Conservation (phyloP, 768 basidiomycete genomes). For the Leccinum imitatum region DNA sequence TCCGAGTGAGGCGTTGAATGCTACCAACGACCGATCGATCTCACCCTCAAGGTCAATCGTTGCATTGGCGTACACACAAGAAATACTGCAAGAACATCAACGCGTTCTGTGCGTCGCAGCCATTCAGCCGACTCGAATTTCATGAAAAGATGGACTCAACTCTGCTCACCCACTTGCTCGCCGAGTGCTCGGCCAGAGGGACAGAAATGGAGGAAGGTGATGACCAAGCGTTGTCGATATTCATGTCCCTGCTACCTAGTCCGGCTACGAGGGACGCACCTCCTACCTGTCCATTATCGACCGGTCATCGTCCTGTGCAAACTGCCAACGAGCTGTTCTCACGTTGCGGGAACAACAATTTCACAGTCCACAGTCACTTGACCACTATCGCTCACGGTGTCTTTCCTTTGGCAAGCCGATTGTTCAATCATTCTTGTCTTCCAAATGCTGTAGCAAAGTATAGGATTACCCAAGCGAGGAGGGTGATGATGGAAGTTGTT, state of each 20-base stretch:
- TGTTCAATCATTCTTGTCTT: conserved; percentile 80
- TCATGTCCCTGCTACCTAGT: conserved; percentile 48
- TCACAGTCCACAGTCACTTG: conserved; percentile 72
- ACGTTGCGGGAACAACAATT: conserved; percentile 82
- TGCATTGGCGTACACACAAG: conserved; percentile 67
- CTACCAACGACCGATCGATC: conserved; percentile 11
- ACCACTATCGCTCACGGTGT: conserved; percentile 69
- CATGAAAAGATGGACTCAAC: conserved; percentile 62
- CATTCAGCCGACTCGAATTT: conserved; percentile 47
- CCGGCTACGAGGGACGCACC: conserved; percentile 29
- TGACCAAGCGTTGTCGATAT: conserved; percentile 32
- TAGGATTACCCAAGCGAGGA: conserved; percentile 36
- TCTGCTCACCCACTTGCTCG: conserved; percentile 62
- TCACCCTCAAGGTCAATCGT: conserved; percentile 54
- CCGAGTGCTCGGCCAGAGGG: conserved; percentile 31
- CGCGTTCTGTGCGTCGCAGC: conserved; percentile 43
- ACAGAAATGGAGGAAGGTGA: conserved; percentile 12
- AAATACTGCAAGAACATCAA: conserved; percentile 64
- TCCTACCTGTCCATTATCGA: conserved; percentile 34
- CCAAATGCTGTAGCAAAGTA: conserved; percentile 74
- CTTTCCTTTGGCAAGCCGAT: conserved; percentile 74
- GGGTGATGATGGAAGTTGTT: conserved; percentile 61
- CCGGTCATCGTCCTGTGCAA: conserved; percentile 28
- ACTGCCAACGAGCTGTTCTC: conserved; percentile 39
- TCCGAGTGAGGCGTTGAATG: conserved; percentile 5